Evolutionary conservation across 192 early-diverging fungal genomes (phyloP).

Genomic region (Phycomyces blakesleeanus): DNA sequence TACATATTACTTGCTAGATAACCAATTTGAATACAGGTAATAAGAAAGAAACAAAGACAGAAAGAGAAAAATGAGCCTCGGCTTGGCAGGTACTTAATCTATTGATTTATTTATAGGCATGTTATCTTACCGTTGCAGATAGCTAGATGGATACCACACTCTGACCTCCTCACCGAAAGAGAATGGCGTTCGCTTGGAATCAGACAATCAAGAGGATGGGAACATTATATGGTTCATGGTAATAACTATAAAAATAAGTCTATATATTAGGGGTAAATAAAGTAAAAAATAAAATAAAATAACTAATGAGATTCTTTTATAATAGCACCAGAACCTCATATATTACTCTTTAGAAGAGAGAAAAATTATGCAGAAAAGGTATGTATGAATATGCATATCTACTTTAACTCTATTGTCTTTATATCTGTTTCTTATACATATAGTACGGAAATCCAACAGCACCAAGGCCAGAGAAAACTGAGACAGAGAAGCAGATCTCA

Average conservation of each 20-base stretch:
- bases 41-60: neutral
- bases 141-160: slow-evolving; percentile 33
- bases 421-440: neutral
- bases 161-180: slow-evolving; percentile 35
- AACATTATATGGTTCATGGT: slow-evolving; percentile 53
- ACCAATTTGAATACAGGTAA: slow-evolving; percentile 30
- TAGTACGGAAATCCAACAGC: neutral
- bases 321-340: slow-evolving; percentile 50
- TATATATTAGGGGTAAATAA: neutral
- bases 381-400: neutral
- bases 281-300: no score
- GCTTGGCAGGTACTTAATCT: neutral
- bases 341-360: slow-evolving; percentile 47
- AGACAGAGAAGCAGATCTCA: no score
- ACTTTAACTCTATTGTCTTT: neutral
- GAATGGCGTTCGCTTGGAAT: slow-evolving; percentile 45
- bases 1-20: slow-evolving; percentile 9
- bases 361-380: slow-evolving; percentile 42
- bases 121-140: slow-evolving; percentile 43
- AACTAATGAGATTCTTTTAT: no score
- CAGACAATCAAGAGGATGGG: slow-evolving; percentile 48
- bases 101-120: slow-evolving; percentile 32
- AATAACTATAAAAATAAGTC: neutral
- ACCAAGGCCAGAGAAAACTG: no score
- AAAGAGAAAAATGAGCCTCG: neutral